phyloP scores from a whole-genome alignment of 352 stramenopile species.

The Plasmopara muralis region DNA sequence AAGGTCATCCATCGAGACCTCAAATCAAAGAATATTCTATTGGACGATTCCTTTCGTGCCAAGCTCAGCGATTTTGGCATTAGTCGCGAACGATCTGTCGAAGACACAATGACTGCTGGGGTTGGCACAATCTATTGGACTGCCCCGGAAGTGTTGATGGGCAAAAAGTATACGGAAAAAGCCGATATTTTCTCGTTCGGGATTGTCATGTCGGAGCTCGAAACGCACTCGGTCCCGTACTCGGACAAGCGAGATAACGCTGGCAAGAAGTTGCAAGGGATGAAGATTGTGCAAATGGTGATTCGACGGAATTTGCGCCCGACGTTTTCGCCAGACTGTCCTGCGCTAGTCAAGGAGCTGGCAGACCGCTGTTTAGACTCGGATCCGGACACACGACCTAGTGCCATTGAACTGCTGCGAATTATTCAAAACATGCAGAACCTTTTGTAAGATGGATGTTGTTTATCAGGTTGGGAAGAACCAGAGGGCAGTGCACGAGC shows the following conservation, averaged over 20 bases:
- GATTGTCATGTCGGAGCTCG: constrained; percentile 75
- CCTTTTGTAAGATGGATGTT: constrained; percentile 34
- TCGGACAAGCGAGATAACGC: constrained; percentile 67
- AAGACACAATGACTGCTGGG: constrained; percentile 78
- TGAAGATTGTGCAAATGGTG: constrained; percentile 84
- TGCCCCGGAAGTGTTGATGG: constrained; percentile 71
- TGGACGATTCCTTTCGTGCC: constrained; percentile 53
- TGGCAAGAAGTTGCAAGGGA: constrained; percentile 69
- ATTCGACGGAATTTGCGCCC: constrained; percentile 62
- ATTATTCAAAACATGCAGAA: constrained; percentile 59
- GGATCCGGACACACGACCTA: constrained; percentile 58
- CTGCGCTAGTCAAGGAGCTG: constrained; percentile 50
- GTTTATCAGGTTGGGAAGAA: too few relatives aligned
- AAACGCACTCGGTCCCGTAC: constrained; percentile 74
- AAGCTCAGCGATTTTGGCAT: constrained; percentile 78
- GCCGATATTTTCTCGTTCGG: constrained; percentile 82
- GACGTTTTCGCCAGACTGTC: constrained; percentile 48
- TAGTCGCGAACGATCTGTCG: constrained; percentile 61
- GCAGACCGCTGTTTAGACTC: constrained; percentile 58
- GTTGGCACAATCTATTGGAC: constrained; percentile 85
- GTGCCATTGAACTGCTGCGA: constrained; percentile 56
- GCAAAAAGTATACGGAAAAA: constrained; percentile 81
- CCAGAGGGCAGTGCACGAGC: too few relatives aligned
- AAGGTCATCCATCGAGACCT: constrained; percentile 80
- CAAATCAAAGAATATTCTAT: constrained; percentile 74